phyloP scores from a whole-genome alignment of 495 filamentous ascomycete species.

The Hypomontagnella monticulosa region DNA sequence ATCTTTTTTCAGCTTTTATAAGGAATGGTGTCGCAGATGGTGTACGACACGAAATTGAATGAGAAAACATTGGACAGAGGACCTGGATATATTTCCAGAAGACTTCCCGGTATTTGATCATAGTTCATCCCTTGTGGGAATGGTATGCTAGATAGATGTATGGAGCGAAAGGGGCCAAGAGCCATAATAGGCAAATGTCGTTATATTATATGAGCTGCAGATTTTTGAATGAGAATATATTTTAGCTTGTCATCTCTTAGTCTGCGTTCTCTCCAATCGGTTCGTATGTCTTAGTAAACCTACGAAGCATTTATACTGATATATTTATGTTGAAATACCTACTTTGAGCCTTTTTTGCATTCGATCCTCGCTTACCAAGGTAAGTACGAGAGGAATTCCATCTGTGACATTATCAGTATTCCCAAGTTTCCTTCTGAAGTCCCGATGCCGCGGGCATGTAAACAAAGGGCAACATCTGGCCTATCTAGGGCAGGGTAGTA shows the following conservation, averaged over 20 bases:
- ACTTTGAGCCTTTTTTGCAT: too few species aligned
- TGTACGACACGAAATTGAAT: not conserved
- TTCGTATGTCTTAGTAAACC: not conserved
- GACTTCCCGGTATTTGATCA: not conserved
- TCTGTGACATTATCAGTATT: too few species aligned
- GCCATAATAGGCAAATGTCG: conserved; percentile 27
- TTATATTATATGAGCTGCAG: conserved; percentile 9
- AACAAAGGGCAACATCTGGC: not conserved
- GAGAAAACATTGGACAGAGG: not conserved
- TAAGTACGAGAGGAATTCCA: too few species aligned
- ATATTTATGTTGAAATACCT: too few species aligned
- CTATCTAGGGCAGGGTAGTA: not conserved
- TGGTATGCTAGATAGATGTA: not conserved
- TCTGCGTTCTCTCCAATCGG: not conserved
- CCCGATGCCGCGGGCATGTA: too few species aligned
- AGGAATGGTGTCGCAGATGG: not conserved
- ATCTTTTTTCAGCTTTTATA: conserved; percentile 7
- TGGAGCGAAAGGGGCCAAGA: conserved; percentile 6
- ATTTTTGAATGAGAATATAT: not conserved
- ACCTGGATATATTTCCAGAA: not conserved
- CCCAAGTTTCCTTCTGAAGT: too few species aligned
- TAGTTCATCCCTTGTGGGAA: too few species aligned
- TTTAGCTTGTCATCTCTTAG: not conserved
- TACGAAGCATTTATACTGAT: too few species aligned
- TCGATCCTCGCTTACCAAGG: too few species aligned